Evolutionary conservation across 2,329 filamentous ascomycete genomes (phyloP).

Genomic region (Amauroascus verrucosus): DNA sequence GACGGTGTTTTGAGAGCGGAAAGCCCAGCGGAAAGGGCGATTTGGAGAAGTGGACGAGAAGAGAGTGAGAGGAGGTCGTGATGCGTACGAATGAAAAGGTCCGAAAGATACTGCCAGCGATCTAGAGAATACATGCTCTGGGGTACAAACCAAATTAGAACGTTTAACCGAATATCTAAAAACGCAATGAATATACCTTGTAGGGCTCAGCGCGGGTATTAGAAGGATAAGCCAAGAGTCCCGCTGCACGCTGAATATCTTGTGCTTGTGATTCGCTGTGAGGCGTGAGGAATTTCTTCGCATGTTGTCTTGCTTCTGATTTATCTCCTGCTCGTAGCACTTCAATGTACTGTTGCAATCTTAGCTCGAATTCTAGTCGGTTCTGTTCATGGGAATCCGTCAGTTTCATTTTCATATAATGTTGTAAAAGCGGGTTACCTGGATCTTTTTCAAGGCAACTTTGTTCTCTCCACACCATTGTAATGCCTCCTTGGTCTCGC

Average conservation of each 20-base stretch:
- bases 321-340: constrained; percentile 60
- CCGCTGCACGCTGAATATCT: constrained; percentile 63
- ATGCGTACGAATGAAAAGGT: constrained; percentile 75
- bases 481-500: constrained; percentile 67
- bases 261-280: constrained; percentile 58
- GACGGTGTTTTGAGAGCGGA: constrained; percentile 92
- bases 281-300: constrained; percentile 66
- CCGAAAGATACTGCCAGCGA: constrained; percentile 67
- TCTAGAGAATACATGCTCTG: constrained; percentile 61
- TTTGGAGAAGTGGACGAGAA: constrained; percentile 71
- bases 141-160: constrained; percentile 4
- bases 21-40: constrained; percentile 79
- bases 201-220: constrained; percentile 51
- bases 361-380: constrained; percentile 83
- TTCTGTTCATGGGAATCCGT: constrained; percentile 41
- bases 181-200: constrained; percentile 36
- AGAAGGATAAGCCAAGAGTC: constrained; percentile 64
- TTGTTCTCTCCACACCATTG: constrained; percentile 92
- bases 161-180: background rate
- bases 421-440: constrained; percentile 42
- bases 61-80: constrained; percentile 78
- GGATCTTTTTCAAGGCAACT: constrained; percentile 78
- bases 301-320: constrained; percentile 67
- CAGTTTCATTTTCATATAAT: background rate
- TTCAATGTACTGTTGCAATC: constrained; percentile 91